A percentile compares a stretch with the other conserved stretches of the same genome.
phyloP scores from a whole-genome alignment of 495 filamentous ascomycete genomes.

The Staphylotrichum tortipilum region DNA sequence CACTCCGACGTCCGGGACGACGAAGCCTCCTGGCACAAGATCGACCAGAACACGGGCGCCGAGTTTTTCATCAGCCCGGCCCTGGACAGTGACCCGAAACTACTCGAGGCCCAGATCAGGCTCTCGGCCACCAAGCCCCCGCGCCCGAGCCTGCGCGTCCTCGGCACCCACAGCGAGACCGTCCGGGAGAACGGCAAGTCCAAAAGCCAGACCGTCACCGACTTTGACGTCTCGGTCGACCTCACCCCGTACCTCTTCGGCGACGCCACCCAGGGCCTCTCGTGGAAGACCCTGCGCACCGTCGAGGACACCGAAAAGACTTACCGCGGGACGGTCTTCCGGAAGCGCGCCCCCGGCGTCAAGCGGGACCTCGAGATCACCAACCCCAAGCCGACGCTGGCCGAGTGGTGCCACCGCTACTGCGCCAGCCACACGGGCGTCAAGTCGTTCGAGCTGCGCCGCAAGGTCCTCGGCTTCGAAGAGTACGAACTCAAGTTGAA shows the following conservation, averaged over 20 bases:
- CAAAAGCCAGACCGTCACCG: constrained; percentile 33
- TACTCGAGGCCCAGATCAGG: constrained; percentile 36
- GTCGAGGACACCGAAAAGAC: constrained; percentile 33
- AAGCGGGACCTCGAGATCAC: constrained; percentile 32
- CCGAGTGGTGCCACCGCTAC: constrained; percentile 50
- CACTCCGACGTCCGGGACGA: constrained; percentile 6
- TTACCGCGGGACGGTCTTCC: constrained; percentile 34
- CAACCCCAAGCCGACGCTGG: constrained; percentile 33
- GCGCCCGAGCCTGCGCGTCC: constrained; percentile 37
- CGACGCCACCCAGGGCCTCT: constrained; percentile 22
- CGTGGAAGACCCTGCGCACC: constrained; percentile 27
- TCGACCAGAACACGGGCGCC: constrained; percentile 21
- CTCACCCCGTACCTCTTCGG: constrained; percentile 42
- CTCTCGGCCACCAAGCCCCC: constrained; percentile 36
- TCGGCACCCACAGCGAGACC: constrained; percentile 43
- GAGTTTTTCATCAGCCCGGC: constrained; percentile 29
- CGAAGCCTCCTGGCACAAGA: neutral
- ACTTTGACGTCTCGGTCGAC: constrained; percentile 46
- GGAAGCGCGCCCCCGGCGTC: constrained; percentile 32
- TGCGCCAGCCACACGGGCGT: constrained; percentile 39
- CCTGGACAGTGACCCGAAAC: constrained; percentile 32
- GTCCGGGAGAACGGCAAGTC: constrained; percentile 37
- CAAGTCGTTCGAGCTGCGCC: constrained; percentile 43
- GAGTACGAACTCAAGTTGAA: constrained; percentile 33
- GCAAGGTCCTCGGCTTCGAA: constrained; percentile 46